Evolutionary conservation across 2,329 filamentous ascomycete genomes (phyloP), one percentile per base, ranked within the genome.

Genomic region (Aspergillus pseudotamarii): DNA sequence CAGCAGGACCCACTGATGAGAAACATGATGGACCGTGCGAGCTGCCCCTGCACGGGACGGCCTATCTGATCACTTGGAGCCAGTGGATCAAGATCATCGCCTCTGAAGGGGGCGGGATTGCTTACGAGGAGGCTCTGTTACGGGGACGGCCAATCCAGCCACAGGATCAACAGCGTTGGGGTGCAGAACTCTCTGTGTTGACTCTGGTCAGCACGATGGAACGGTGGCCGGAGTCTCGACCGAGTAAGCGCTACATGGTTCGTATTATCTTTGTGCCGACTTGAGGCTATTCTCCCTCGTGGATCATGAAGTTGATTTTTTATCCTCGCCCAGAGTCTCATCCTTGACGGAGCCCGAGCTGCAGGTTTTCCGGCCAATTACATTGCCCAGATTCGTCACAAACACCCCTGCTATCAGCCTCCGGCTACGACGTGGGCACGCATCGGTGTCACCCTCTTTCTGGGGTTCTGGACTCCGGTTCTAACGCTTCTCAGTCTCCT

Each of bases 11-110:
- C 28, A 34, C 53, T 16, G n/a, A 30, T 9, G 53, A 56, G 21
- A 56, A 56, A 56, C 30, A 30, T 32, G 51, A 55, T 21, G 53
- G 53, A 56, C 30, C 53, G 53, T 45, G 41, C 53, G 53, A 56
- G 30, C n/a, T 56, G 26, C 28, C 53, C 2, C 53, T 56, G 14
- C 34, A 34, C 16, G 53, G 53, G 30, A 56, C 53, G 34, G 53
- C 53, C 3, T 56, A 56, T 56, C 53, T 56, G n/a, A 56, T 56
- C 30, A 56, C 26, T 34, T 56, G 53, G 53, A 36, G 16, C 30
- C 53, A 56, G 34, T 56, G 53, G 53, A 56, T 56, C 21, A 14
- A 56, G 53, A 56, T 56, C 32, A 11, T 34, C 32, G 32, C 32
- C 32, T 34, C 32, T 12, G 32, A 34, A 34, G 32, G 32, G 32